Evolutionary conservation across 345 rosid species (phyloP).

Genomic region (Eucalyptus cloeziana): DNA sequence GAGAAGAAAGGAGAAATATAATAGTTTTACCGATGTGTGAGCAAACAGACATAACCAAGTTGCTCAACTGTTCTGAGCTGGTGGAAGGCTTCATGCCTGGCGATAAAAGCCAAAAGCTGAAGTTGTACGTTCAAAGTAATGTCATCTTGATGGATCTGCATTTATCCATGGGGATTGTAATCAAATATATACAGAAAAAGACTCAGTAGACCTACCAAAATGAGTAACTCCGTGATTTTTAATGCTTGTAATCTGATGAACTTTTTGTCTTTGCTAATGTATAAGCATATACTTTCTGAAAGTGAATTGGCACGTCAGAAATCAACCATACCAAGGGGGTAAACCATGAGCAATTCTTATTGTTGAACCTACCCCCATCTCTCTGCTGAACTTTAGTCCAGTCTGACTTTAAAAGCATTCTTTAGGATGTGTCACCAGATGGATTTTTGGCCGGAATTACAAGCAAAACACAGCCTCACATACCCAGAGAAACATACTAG

Average conservation of each 20-base stretch:
- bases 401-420: not conserved
- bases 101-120: conserved; percentile 66
- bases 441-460: not conserved
- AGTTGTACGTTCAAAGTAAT: conserved; percentile 53
- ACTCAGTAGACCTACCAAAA: not conserved
- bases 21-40: conserved; percentile 42
- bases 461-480: not conserved
- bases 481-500: not conserved
- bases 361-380: not conserved
- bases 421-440: not conserved
- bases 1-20: not conserved
- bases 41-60: conserved; percentile 75
- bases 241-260: not conserved
- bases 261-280: not conserved
- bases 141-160: conserved; percentile 78
- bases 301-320: not conserved
- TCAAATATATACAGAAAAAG: not conserved
- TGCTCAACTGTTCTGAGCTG: conserved; percentile 96
- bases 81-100: conserved; percentile 82
- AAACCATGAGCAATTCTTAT: not conserved
- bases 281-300: not conserved
- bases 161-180: not conserved
- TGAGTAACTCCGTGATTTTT: not conserved
- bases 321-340: not conserved
- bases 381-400: not conserved